A percentile compares a stretch with the other conserved stretches of the same genome.
phyloP scores from a whole-genome alignment of 345 rosid genomes.

The Pistacia vera region DNA sequence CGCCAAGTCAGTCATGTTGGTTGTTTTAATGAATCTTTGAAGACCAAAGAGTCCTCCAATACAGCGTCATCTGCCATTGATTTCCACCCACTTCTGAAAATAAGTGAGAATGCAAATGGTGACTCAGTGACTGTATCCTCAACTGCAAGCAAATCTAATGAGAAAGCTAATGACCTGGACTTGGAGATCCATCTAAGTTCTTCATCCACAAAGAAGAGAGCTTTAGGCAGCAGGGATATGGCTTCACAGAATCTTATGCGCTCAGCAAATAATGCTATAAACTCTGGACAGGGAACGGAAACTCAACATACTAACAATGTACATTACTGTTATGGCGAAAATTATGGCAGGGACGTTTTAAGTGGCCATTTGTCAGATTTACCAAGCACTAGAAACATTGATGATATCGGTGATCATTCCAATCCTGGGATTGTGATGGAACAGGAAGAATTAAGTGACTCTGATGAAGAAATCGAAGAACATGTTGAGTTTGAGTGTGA shows the following conservation, averaged over 20 bases:
- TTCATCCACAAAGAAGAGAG: slow-evolving; percentile 42
- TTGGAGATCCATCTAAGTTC: slow-evolving; percentile 77
- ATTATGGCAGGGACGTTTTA: slow-evolving; percentile 29
- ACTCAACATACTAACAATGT: slow-evolving; percentile 26
- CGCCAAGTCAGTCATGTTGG: slow-evolving; percentile 47
- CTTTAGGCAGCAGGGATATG: slow-evolving; percentile 32
- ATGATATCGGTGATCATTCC: slow-evolving; percentile 55
- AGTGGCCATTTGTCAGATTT: slow-evolving; percentile 31
- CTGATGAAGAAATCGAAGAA: slow-evolving; percentile 90
- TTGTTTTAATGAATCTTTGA: slow-evolving; percentile 37
- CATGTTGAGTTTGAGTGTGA: slow-evolving; percentile 96
- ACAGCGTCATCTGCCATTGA: slow-evolving; percentile 53
- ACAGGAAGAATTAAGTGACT: slow-evolving; percentile 96
- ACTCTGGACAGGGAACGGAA: slow-evolving; percentile 28
- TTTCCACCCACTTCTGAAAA: slow-evolving; percentile 90
- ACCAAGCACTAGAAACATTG: slow-evolving; percentile 37
- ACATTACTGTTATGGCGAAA: slow-evolving; percentile 21
- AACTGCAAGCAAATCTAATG: slow-evolving; percentile 37
- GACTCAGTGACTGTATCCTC: slow-evolving; percentile 27
- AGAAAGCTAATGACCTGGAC: slow-evolving; percentile 53
- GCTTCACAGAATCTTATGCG: slow-evolving; percentile 27
- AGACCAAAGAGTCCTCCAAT: slow-evolving; percentile 40
- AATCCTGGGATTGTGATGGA: slow-evolving; percentile 92
- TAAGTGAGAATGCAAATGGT: slow-evolving; percentile 46
- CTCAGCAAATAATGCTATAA: slow-evolving; percentile 8